Evolutionary conservation across 805 yeast species (phyloP).

Genomic region (Candida fluviatilis): DNA sequence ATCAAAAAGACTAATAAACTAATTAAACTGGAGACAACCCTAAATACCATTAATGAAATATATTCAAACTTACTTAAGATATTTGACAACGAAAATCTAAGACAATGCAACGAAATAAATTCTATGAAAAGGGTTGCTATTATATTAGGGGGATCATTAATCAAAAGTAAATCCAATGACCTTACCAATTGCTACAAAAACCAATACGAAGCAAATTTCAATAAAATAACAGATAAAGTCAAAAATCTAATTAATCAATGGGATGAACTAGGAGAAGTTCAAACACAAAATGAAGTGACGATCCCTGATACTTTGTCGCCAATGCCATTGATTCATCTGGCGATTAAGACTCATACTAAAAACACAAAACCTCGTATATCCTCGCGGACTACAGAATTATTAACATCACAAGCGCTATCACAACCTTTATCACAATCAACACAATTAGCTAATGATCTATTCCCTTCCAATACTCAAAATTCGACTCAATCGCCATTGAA

Average conservation of each 20-base stretch:
- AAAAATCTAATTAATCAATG: conserved; percentile 6
- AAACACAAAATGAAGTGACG: neutral
- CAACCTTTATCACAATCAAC: conserved; percentile 1
- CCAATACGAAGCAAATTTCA: conserved; percentile 3
- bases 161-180: conserved; percentile 8
- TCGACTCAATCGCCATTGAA: neutral
- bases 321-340: conserved; percentile 15
- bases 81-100: conserved; percentile 2
- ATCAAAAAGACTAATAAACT: neutral
- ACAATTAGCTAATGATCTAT: neutral
- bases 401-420: conserved; percentile 1
- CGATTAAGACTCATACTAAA: neutral
- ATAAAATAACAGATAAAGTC: conserved; percentile 8
- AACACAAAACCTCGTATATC: conserved; percentile 1
- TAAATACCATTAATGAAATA: neutral
- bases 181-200: conserved; percentile 4
- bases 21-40: neutral
- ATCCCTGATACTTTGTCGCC: conserved; percentile 7
- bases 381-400: neutral
- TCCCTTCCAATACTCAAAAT: neutral
- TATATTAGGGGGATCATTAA: conserved; percentile 10
- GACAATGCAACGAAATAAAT: conserved; percentile 6
- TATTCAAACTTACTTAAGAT: neutral
- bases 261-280: conserved; percentile 3
- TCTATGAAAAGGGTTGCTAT: conserved; percentile 9